phyloP scores from a whole-genome alignment of 345 rosid species.

The Sapria himalayana region DNA sequence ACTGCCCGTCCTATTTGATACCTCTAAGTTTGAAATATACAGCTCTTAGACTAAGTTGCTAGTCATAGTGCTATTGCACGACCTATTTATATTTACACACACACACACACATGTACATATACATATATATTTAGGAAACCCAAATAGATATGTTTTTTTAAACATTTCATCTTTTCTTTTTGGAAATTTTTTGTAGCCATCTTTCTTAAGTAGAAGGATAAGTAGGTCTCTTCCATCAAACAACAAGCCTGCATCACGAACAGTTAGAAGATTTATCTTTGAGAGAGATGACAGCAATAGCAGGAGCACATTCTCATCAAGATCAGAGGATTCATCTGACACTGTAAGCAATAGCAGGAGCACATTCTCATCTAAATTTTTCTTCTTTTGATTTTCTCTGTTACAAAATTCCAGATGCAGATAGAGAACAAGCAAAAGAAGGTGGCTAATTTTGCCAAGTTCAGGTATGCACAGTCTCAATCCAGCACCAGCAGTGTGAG shows the following conservation, averaged over 20 bases:
- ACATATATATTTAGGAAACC: no score
- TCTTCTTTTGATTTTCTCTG: neutral
- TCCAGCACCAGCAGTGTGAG: slow-evolving; percentile 15
- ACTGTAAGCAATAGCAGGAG: slow-evolving; percentile 21
- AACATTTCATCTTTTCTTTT: no score
- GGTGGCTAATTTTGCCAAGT: slow-evolving; percentile 33
- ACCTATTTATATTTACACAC: no score
- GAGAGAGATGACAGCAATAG: slow-evolving; percentile 56
- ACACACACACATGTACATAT: no score
- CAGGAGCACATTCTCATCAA: slow-evolving; percentile 23
- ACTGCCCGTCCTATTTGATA: no score
- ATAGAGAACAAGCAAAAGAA: slow-evolving; percentile 25
- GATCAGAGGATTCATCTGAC: slow-evolving; percentile 36
- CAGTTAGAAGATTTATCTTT: slow-evolving; percentile 52
- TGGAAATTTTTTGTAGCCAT: slow-evolving; percentile 83
- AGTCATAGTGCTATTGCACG: no score
- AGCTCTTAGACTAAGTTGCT: no score
- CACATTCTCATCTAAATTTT: neutral
- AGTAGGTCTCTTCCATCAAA: slow-evolving; percentile 31
- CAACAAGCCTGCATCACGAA: slow-evolving; percentile 33
- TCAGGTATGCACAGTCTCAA: slow-evolving; percentile 31
- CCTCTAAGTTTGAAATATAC: no score
- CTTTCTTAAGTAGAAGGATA: slow-evolving; percentile 46
- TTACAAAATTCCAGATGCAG: slow-evolving; percentile 19
- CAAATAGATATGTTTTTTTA: no score